A percentile compares a stretch with the other conserved stretches of the same genome.
Evolutionary conservation across 1,284 basidiomycete species (phyloP).

Genomic region (Caloboletus inedulis): DNA sequence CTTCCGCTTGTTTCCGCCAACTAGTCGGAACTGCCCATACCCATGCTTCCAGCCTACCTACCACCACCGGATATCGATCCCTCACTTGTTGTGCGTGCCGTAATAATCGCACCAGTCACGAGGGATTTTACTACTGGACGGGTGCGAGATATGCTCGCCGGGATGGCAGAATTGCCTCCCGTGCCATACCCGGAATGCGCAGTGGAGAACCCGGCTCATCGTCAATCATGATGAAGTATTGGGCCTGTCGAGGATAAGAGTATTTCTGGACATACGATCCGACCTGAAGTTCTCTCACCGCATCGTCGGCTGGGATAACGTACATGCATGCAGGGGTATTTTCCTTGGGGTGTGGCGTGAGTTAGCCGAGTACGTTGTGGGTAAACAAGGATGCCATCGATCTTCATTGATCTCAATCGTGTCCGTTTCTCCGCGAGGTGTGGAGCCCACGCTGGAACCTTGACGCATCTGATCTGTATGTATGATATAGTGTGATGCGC

Average conservation of each 20-base stretch:
- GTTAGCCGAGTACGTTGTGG: constrained; percentile 31
- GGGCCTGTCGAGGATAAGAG: constrained; percentile 4
- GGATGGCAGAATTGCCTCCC: constrained; percentile 17
- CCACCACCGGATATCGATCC: constrained; percentile 37
- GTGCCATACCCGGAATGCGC: constrained; percentile 26
- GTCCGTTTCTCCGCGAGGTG: constrained; percentile 25
- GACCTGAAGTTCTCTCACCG: constrained; percentile 4
- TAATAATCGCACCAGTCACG: constrained; percentile 43
- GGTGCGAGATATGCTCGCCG: constrained; percentile 24
- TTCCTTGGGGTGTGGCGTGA: constrained; percentile 18
- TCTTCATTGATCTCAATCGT: constrained; percentile 19
- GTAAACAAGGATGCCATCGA: constrained; percentile 13
- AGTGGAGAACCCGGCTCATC: not conserved
- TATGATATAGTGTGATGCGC: constrained; percentile 14
- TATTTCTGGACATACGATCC: constrained; percentile 20
- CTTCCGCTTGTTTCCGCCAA: constrained; percentile 10
- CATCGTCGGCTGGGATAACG: constrained; percentile 21
- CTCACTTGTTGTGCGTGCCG: constrained; percentile 46
- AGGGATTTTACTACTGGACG: constrained; percentile 39
- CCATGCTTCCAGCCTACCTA: constrained; percentile 39
- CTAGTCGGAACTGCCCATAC: constrained; percentile 39
- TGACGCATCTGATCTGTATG: constrained; percentile 26
- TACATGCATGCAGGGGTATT: constrained; percentile 19
- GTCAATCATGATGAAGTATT: constrained; percentile 1
- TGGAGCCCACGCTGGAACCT: constrained; percentile 31